Evolutionary conservation across 768 basidiomycete genomes (phyloP).

Genomic region (Tulasnella sp.): DNA sequence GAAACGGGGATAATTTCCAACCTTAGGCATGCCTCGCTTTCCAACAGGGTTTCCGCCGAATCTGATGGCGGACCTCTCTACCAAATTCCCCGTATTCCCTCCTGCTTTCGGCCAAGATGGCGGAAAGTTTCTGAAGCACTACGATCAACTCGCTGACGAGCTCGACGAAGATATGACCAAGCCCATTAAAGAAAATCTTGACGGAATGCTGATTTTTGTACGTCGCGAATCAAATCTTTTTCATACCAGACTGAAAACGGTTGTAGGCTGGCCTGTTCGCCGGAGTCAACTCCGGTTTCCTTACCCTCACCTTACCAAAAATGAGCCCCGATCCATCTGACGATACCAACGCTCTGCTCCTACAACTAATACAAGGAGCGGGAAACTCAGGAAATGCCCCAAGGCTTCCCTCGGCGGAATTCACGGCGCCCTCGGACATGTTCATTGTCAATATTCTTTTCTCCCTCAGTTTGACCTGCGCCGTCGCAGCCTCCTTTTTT

Average conservation of each 20-base stretch:
- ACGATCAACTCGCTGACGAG: background rate
- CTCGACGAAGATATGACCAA: background rate
- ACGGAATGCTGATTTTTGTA: conserved; percentile 3
- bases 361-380: background rate
- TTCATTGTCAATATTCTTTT: conserved; percentile 1
- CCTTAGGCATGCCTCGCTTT: background rate
- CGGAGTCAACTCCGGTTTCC: background rate
- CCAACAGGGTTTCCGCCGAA: background rate
- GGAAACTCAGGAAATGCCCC: background rate
- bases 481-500: background rate
- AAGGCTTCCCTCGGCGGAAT: background rate
- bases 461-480: background rate
- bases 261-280: conserved; percentile 9
- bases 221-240: background rate
- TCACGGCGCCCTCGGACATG: background rate
- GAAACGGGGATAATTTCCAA: background rate
- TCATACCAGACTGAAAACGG: background rate
- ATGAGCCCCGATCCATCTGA: conserved; percentile 13
- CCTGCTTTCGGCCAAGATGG: background rate
- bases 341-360: background rate
- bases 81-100: background rate
- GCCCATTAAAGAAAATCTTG: background rate
- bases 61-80: background rate
- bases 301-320: background rate
- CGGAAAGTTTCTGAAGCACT: background rate